Conservation (phyloP, 129 eudicot species). For the Solidago caesia region DNA sequence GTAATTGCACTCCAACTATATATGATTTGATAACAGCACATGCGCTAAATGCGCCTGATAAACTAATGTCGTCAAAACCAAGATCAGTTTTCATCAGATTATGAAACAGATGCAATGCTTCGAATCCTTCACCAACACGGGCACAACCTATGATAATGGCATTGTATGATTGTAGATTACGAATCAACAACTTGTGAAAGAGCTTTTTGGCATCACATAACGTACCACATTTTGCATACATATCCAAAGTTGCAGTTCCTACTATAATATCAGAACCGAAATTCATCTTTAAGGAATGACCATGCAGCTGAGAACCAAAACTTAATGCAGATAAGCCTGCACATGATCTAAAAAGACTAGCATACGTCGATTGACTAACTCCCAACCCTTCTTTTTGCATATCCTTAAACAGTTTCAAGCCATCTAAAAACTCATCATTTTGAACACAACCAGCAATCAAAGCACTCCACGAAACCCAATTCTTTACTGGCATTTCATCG, state of each 20-base stretch:
- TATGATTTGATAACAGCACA: conserved; percentile 62
- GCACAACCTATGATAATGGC: conserved; percentile 69
- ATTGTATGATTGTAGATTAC: conserved; percentile 62
- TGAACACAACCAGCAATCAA: conserved; percentile 74
- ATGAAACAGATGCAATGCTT: conserved; percentile 55
- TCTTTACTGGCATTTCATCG: conserved; percentile 60
- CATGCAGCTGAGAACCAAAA: conserved; percentile 74
- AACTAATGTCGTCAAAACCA: conserved; percentile 66
- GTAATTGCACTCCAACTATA: conserved; percentile 56
- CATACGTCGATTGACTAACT: conserved; percentile 74
- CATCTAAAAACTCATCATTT: conserved; percentile 47
- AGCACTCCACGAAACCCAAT: conserved; percentile 93
- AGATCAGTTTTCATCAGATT: conserved; percentile 47
- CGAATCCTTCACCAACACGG: conserved; percentile 51
- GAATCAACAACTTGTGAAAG: conserved; percentile 46
- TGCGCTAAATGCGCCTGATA: conserved; percentile 82
- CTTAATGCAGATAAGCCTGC: conserved; percentile 49
- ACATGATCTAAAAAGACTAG: conserved; percentile 69
- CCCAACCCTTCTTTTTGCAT: conserved; percentile 78
- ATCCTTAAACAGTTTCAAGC: conserved; percentile 57
- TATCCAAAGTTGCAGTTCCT: conserved; percentile 77
- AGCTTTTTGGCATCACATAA: conserved; percentile 52
- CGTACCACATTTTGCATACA: conserved; percentile 74
- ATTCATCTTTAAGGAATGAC: conserved; percentile 66
- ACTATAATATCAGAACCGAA: conserved; percentile 65